Evolutionary conservation across 2,329 filamentous ascomycete genomes (phyloP).

Genomic region (Penicillium decumbens): DNA sequence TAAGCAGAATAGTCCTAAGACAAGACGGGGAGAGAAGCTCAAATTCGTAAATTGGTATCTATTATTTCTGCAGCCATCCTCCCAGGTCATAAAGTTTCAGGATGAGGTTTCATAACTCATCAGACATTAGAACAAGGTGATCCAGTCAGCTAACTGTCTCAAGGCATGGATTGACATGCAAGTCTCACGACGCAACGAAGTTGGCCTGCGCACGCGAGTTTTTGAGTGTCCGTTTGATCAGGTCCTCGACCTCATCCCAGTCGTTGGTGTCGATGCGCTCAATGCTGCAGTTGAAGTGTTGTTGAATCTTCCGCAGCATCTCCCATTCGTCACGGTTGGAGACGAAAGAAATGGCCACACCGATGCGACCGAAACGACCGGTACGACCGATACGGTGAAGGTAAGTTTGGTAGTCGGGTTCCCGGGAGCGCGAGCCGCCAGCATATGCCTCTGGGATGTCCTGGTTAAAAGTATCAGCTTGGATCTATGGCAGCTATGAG

Average conservation of each 20-base stretch:
- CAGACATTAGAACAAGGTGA: conserved; percentile 15
- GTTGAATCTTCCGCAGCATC: conserved; percentile 73
- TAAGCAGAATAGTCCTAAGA: neutral
- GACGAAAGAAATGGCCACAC: conserved; percentile 92
- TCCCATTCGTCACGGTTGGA: conserved; percentile 77
- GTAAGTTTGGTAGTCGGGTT: conserved; percentile 88
- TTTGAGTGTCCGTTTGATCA: conserved; percentile 77
- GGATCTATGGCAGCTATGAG: too few species aligned
- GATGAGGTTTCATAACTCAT: conserved; percentile 30
- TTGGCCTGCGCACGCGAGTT: conserved; percentile 41
- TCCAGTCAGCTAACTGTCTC: neutral
- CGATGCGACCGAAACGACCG: conserved; percentile 91
- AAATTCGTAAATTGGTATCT: conserved; percentile 31
- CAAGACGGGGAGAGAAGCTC: neutral
- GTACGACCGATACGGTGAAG: conserved; percentile 97
- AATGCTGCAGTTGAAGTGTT: conserved; percentile 74
- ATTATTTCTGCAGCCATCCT: conserved; percentile 23
- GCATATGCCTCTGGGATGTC: conserved; percentile 61
- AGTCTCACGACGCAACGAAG: conserved; percentile 23
- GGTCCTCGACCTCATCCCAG: conserved; percentile 83
- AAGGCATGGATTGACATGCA: neutral
- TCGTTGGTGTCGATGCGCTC: conserved; percentile 77
- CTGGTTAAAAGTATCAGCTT: conserved; percentile 23
- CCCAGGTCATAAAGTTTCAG: conserved; percentile 18
- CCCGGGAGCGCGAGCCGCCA: conserved; percentile 53